Base-by-base conservation (phyloP, 345 rosid species). In the Citrus reticulata region DNA sequence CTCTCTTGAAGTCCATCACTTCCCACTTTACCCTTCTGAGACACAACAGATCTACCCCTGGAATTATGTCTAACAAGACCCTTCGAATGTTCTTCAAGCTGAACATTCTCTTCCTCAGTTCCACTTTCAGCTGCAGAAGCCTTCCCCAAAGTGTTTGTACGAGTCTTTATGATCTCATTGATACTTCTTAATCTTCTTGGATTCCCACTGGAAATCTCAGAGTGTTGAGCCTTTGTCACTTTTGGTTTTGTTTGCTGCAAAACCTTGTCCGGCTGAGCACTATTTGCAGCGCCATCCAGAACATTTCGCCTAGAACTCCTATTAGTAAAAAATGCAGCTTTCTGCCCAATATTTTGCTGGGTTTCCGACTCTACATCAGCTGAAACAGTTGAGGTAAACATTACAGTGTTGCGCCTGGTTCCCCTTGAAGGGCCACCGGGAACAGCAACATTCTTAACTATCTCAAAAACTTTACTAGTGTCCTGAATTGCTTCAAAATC, bases 321-420 rank as follows among this genome's bases (percentile, higher is more conserved):
- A 40, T 77, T 64, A 40, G 73, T 42, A 46, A 57, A 20, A 70
- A 6, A 17, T 39, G 46, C 13, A 9, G 54, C 72, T 37, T 63
- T 51, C 30, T 29, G 24, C 27, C 54, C 70, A 51, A 66, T 24
- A 66, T n/a, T 68, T 76, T 49, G 63, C 30, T 55, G 58, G 34
- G 32, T 77, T 73, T 24, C 71, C 68, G 64, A 54, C 19, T 60
- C 66, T 35, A 51, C 54, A 29, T 27, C 63, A 46, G 39, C 16
- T 4, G 62, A 42, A 75, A 62, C 73, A 24, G 73, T 54, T 32
- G 86, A 30, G 42, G 19, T 83, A 9, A 64, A 69, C 22, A 74
- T 40, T 42, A 65, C 60, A 81, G 77, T 74, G 57, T 65, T 77
- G 40, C 84, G 69, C 60, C 85, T 84, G 62, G 77, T 83, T 81